A percentile compares a stretch with the other conserved stretches of the same genome.
These are phyloP conservation scores for Pythium dissotocum DNA, from an alignment of 352 stramenopile species.

Conservation along the genomic window DNA sequence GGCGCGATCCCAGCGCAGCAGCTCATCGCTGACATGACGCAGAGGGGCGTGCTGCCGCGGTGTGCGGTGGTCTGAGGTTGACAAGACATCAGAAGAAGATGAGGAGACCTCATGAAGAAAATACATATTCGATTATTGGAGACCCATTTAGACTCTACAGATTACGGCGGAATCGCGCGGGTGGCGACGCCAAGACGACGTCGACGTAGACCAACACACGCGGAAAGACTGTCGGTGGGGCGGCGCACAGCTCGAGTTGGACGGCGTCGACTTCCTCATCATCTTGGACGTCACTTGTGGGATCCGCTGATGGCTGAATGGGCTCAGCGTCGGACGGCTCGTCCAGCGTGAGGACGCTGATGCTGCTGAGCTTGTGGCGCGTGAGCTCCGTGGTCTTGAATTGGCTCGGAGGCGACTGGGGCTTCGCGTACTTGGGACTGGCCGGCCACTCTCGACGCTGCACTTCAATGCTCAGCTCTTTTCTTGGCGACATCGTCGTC, in stretches of 20 bases:
- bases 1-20: conserved; percentile 51
- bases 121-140: neutral
- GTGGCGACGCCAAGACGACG: neutral
- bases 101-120: neutral
- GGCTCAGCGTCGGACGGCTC: neutral
- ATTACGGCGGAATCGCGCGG: neutral
- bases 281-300: neutral
- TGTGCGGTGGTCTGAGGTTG: conserved; percentile 15
- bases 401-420: neutral
- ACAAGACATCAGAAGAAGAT: neutral
- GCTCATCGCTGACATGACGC: conserved; percentile 48
- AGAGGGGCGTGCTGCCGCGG: conserved; percentile 30
- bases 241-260: conserved; percentile 5
- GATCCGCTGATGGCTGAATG: neutral
- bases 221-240: conserved; percentile 11
- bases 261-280: neutral
- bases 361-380: neutral
- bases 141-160: neutral
- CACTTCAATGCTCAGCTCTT: neutral
- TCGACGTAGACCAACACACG: conserved; percentile 10
- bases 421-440: neutral
- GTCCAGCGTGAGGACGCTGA: neutral
- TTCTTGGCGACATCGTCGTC: neutral
- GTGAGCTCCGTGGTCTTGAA: conserved; percentile 5
- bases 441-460: neutral